These are phyloP conservation scores for Sextonia rubra DNA, from an alignment of 164 flowering plant species.

Conservation along the genomic window DNA sequence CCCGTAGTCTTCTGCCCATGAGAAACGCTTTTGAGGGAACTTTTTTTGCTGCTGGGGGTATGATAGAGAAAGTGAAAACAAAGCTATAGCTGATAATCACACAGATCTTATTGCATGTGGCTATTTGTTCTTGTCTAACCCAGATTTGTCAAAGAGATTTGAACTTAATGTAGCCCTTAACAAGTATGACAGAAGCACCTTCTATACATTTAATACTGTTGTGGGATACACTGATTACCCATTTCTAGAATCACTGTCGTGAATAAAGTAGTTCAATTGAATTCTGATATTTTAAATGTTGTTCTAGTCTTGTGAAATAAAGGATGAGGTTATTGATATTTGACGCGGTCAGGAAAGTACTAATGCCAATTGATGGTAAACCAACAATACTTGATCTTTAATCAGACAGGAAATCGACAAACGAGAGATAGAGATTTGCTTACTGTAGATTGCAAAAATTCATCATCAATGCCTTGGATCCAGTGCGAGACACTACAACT, in stretches of 20 bases:
- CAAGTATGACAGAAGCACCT: slow-evolving; percentile 27
- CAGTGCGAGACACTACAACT: too few relatives aligned
- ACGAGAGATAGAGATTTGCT: too few relatives aligned
- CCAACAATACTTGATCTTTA: too few relatives aligned
- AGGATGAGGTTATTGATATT: too few relatives aligned
- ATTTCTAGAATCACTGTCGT: slow-evolving; percentile 19
- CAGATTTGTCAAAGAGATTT: slow-evolving; percentile 36
- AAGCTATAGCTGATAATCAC: slow-evolving; percentile 24
- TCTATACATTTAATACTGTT: slow-evolving; percentile 30
- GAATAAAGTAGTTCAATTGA: too few relatives aligned
- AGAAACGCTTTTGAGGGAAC: slow-evolving; percentile 45
- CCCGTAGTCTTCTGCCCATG: slow-evolving; percentile 40
- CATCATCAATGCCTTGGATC: too few relatives aligned
- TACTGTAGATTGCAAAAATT: too few relatives aligned
- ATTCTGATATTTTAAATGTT: too few relatives aligned
- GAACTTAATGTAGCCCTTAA: slow-evolving; percentile 31
- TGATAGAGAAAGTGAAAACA: slow-evolving; percentile 36
- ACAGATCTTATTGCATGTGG: slow-evolving; percentile 35
- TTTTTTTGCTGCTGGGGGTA: slow-evolving; percentile 48
- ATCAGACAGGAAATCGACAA: too few relatives aligned
- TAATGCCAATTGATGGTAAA: too few relatives aligned
- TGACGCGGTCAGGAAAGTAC: too few relatives aligned
- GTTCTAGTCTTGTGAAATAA: too few relatives aligned
- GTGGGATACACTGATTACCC: slow-evolving; percentile 39
- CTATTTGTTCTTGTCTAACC: slow-evolving; percentile 35